Evolutionary conservation across 2,329 filamentous ascomycete genomes (phyloP), one percentile per base, ranked within the genome.

Genomic region (Scedosporium aurantiacum): DNA sequence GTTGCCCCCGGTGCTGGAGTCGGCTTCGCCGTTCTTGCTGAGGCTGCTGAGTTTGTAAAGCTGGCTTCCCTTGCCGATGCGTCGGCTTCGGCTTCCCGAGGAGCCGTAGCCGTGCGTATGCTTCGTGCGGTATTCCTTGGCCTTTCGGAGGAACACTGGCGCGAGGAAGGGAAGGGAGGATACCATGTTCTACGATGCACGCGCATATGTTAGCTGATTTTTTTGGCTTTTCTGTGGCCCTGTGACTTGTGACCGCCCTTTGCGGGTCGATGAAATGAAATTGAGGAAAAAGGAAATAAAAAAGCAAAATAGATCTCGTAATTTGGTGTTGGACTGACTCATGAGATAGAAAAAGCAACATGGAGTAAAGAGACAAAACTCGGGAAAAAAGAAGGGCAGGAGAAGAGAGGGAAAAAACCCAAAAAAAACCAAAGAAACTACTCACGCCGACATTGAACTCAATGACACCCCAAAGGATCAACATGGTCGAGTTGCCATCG

Each of bases 371-470:
- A 10, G 5, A 32, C n/a, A 57, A 40, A 57, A 2, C 23, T 6
- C 14, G 12, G 52, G 10, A 55, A 3, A 25, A 55, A 27, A 28
- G 25, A 50, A 12, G 47, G 32, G 32, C 32, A 12, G 32, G 18
- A 8, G 2, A 12, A 25, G 55, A 1, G n/a, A n/a, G n/a, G n/a
- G n/a, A n/a, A n/a, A n/a, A n/a, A n/a, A n/a, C n/a, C n/a, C n/a
- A 16, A 18, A 3, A 41, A 64, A 27, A 61, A 58, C n/a, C 52
- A n/a, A 14, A 47, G 52, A 56, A 21, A 18, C 4, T 27, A 66
- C 78, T 67, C 74, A 82, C 80, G 10, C 81, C 80, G 32, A 82
- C 75, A 64, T 83, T 82, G 68, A 83, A 80, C 66, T 83, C 81
- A 61, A 83, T 79, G 2, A 77, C 79, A 4, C 81, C 81, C 80